Conservation (phyloP, 169 alveolate species). For the Plasmodium chabaudi region DNA sequence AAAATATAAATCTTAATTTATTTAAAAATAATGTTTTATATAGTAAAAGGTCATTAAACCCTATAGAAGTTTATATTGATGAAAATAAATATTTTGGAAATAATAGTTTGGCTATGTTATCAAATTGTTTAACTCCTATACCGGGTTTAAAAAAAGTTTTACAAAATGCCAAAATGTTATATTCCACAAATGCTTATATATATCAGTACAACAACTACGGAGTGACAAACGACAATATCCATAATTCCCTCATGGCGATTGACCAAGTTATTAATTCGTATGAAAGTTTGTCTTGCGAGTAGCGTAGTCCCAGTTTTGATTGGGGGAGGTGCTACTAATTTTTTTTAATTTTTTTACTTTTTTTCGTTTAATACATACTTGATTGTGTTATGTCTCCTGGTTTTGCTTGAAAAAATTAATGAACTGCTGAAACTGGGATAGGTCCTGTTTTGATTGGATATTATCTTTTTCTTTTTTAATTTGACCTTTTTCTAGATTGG, state of each 20-base stretch:
- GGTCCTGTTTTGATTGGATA: neutral
- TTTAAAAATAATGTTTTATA: slow-evolving; percentile 78
- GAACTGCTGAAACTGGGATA: slow-evolving; percentile 50
- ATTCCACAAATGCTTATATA: slow-evolving; percentile 78
- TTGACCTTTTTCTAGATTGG: neutral
- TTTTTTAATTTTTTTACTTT: neutral
- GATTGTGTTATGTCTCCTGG: neutral
- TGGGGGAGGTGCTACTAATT: neutral
- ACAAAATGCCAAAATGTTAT: slow-evolving; percentile 77
- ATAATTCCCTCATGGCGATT: slow-evolving; percentile 29
- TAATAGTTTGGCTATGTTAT: slow-evolving; percentile 76
- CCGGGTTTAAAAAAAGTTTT: slow-evolving; percentile 56
- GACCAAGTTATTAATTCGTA: slow-evolving; percentile 49
- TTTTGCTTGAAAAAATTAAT: slow-evolving; percentile 57
- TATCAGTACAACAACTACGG: slow-evolving; percentile 76
- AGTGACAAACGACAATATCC: slow-evolving; percentile 61
- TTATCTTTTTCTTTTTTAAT: neutral
- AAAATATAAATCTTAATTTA: slow-evolving; percentile 66
- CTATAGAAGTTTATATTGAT: slow-evolving; percentile 72
- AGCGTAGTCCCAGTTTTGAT: neutral
- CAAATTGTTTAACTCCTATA: slow-evolving; percentile 77
- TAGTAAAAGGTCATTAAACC: slow-evolving; percentile 71
- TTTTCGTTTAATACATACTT: neutral
- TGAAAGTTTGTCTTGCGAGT: slow-evolving; percentile 52
- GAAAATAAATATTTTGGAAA: slow-evolving; percentile 30